Conservation (phyloP, 768 basidiomycete species). For the Tricholoma matsutake region DNA sequence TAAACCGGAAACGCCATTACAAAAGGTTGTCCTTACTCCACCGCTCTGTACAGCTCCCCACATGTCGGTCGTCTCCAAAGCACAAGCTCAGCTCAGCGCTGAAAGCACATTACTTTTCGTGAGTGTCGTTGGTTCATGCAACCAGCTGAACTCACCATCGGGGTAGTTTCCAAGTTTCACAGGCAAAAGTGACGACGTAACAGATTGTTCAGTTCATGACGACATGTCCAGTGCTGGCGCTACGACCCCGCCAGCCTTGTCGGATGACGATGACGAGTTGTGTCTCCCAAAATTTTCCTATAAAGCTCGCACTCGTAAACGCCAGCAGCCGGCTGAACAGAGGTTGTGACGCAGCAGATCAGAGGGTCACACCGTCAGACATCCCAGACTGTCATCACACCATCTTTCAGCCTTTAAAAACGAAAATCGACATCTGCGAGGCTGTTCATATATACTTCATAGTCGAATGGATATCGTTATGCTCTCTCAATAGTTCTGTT, state of each 20-base stretch:
- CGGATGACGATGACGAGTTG: conserved; percentile 14
- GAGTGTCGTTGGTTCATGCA: not conserved
- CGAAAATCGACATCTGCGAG: not conserved
- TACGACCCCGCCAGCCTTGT: conserved; percentile 1
- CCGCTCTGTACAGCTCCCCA: too few relatives aligned
- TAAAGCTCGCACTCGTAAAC: conserved; percentile 11
- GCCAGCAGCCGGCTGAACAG: not conserved
- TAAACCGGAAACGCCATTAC: too few relatives aligned
- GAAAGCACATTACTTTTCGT: too few relatives aligned
- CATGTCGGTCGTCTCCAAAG: too few relatives aligned
- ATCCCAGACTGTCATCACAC: too few relatives aligned
- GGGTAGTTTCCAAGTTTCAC: too few relatives aligned
- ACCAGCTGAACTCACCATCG: not conserved
- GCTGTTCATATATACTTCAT: not conserved
- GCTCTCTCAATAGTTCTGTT: not conserved
- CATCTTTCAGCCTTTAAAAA: not conserved
- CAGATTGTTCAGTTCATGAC: not conserved
- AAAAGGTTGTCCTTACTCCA: too few relatives aligned
- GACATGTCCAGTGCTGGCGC: not conserved
- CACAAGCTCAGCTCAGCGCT: too few relatives aligned
- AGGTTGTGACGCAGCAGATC: not conserved
- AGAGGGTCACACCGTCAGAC: not conserved
- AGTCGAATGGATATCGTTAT: not conserved
- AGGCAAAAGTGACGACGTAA: not conserved
- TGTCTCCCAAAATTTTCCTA: conserved; percentile 10